phyloP scores from a whole-genome alignment of 2,329 filamentous ascomycete species.

The Neocatenulostroma microsporum region DNA sequence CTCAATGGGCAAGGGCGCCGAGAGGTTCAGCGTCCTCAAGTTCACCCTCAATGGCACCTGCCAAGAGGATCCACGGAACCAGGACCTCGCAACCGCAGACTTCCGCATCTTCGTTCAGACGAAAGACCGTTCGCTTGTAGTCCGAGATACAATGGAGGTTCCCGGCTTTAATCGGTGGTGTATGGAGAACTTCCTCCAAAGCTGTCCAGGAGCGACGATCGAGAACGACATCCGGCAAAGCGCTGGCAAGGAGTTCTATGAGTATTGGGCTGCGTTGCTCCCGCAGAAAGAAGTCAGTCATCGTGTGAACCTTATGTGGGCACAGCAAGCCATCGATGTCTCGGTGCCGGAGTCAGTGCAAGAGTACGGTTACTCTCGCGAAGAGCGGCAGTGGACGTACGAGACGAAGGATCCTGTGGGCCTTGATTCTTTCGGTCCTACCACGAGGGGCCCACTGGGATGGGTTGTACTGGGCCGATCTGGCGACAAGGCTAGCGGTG shows the following conservation, averaged over 20 bases:
- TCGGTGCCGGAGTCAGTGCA: background rate
- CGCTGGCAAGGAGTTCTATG: slow-evolving; percentile 12
- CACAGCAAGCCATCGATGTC: background rate
- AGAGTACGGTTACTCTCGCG: slow-evolving; percentile 5
- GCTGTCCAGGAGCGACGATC: slow-evolving; percentile 12
- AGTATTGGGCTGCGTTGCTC: slow-evolving; percentile 13
- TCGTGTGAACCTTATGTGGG: slow-evolving; percentile 5
- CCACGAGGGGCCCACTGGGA: slow-evolving; percentile 25
- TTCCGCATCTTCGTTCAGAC: slow-evolving; percentile 15
- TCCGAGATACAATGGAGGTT: slow-evolving; percentile 7
- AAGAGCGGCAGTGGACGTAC: slow-evolving; percentile 14
- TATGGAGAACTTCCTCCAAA: slow-evolving; percentile 16
- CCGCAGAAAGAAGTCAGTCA: slow-evolving; percentile 11
- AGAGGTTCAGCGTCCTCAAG: slow-evolving; percentile 11
- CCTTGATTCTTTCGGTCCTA: slow-evolving; percentile 25
- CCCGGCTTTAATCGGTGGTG: slow-evolving; percentile 13
- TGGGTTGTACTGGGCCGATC: slow-evolving; percentile 17
- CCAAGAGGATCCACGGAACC: slow-evolving; percentile 12
- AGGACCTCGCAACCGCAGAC: slow-evolving; percentile 16
- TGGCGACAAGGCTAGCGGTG: slow-evolving; percentile 16
- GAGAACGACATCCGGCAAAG: slow-evolving; percentile 13
- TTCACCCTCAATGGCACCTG: slow-evolving; percentile 14
- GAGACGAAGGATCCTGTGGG: slow-evolving; percentile 17
- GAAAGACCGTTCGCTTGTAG: slow-evolving; percentile 10
- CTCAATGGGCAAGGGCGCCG: slow-evolving; percentile 17